These are phyloP conservation scores for Ensete ventricosum DNA, from an alignment of 176 grass and related monocot species.

Conservation along the genomic window DNA sequence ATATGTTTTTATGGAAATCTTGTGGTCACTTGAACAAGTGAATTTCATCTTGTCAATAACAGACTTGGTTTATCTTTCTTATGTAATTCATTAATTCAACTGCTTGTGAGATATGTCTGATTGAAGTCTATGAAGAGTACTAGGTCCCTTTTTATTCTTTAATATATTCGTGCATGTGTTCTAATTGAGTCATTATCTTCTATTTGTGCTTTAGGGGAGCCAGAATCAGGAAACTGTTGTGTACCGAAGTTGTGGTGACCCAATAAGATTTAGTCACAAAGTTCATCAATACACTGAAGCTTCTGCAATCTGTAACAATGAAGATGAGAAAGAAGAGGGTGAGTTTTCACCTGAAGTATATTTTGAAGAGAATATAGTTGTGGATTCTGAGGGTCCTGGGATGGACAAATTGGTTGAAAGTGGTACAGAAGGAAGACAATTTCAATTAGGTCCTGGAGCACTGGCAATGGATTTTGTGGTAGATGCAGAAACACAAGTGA, in stretches of 20 bases:
- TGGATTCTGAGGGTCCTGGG: slow-evolving; percentile 39
- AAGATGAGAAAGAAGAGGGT: slow-evolving; percentile 91
- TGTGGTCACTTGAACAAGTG: too few species aligned
- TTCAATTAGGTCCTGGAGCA: slow-evolving; percentile 37
- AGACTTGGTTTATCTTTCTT: too few species aligned
- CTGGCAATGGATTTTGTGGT: slow-evolving; percentile 15
- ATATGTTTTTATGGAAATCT: too few species aligned
- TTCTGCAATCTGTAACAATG: slow-evolving; percentile 32
- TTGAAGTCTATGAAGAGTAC: neutral
- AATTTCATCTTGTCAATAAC: too few species aligned
- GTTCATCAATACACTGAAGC: slow-evolving; percentile 29
- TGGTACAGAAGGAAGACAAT: slow-evolving; percentile 33
- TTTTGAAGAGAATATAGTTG: slow-evolving; percentile 73
- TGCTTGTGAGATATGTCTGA: too few species aligned
- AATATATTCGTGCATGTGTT: neutral
- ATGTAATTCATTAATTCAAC: too few species aligned
- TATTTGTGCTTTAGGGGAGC: slow-evolving; percentile 18
- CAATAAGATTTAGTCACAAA: slow-evolving; percentile 35
- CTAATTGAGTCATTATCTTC: neutral
- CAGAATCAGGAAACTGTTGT: slow-evolving; percentile 18
- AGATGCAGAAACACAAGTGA: slow-evolving; percentile 59
- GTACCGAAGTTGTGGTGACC: slow-evolving; percentile 27
- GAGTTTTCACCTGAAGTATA: slow-evolving; percentile 87
- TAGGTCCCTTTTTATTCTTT: neutral
- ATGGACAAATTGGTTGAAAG: slow-evolving; percentile 27